Evolutionary conservation across 495 filamentous ascomycete species (phyloP).

Genomic region (Neurospora sp.): DNA sequence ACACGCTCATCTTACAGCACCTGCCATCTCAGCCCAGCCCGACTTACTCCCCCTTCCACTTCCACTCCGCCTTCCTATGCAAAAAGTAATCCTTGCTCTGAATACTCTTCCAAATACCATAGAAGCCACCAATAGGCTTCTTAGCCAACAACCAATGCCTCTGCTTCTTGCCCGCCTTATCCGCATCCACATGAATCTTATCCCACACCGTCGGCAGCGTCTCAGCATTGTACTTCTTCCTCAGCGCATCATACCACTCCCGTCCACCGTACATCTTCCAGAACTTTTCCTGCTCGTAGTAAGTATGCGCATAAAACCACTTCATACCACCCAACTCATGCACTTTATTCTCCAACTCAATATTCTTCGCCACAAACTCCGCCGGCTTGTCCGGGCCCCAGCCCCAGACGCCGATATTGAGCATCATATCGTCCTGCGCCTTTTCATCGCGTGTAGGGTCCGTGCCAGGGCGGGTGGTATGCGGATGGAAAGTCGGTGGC

Average conservation of each 20-base stretch:
- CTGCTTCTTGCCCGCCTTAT: conserved; percentile 15
- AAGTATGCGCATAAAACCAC: conserved; percentile 53
- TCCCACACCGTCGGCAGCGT: conserved; percentile 47
- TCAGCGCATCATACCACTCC: conserved; percentile 40
- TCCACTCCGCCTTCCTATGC: conserved; percentile 43
- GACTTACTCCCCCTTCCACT: conserved; percentile 24
- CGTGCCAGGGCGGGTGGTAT: conserved; percentile 18
- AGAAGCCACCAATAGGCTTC: conserved; percentile 45
- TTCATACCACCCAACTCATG: conserved; percentile 55
- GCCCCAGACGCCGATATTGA: conserved; percentile 49
- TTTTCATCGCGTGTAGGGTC: not conserved
- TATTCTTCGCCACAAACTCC: conserved; percentile 47
- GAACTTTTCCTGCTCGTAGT: conserved; percentile 46
- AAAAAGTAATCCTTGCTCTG: conserved; percentile 44
- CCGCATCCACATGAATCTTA: conserved; percentile 39
- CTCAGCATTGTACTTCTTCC: conserved; percentile 40
- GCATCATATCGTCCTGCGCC: conserved; percentile 29
- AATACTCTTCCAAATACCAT: conserved; percentile 47
- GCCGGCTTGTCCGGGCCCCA: conserved; percentile 31
- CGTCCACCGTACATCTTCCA: conserved; percentile 44
- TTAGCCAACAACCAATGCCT: conserved; percentile 28
- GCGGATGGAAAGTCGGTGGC: conserved; percentile 39
- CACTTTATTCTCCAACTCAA: conserved; percentile 53
- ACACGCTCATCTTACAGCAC: too few species aligned
- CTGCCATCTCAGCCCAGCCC: too few species aligned